A percentile compares a stretch with the other conserved stretches of the same genome.
Evolutionary conservation across 495 filamentous ascomycete genomes (phyloP).

Genomic region (Daldinia childiae): DNA sequence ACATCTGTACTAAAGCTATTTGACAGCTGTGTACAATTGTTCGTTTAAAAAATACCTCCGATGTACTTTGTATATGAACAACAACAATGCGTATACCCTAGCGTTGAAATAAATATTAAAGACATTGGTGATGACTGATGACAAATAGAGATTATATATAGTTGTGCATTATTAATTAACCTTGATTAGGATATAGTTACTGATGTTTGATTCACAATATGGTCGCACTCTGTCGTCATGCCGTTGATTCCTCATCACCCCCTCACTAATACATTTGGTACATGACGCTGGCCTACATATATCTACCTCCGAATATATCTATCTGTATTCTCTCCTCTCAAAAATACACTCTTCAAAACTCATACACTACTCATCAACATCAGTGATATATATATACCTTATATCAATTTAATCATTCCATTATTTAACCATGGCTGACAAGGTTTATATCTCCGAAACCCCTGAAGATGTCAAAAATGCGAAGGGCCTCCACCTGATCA

Average conservation of each 20-base stretch:
- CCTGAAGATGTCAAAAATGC: conserved; percentile 56
- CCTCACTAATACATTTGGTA: conserved; percentile 5
- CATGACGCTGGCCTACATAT: not conserved
- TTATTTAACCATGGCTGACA: conserved; percentile 42
- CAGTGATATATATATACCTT: not conserved
- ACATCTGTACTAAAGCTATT: too few relatives aligned
- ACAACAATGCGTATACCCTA: too few relatives aligned
- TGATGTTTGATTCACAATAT: conserved; percentile 28
- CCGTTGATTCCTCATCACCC: conserved; percentile 19
- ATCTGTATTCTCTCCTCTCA: not conserved
- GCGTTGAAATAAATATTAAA: too few relatives aligned
- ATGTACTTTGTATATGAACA: too few relatives aligned
- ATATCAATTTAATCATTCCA: not conserved
- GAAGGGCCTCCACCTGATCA: conserved; percentile 57
- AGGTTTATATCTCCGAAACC: conserved; percentile 54
- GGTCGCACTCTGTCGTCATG: conserved; percentile 34
- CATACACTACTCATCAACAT: not conserved
- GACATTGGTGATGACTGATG: not conserved
- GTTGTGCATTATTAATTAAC: conserved; percentile 1
- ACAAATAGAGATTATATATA: conserved; percentile 16
- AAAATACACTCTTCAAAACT: too few relatives aligned
- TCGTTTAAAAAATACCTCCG: too few relatives aligned
- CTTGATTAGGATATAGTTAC: not conserved
- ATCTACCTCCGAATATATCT: not conserved
- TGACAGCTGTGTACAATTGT: too few relatives aligned